Percentiles rank a stretch among this genome's conserved stretches.
phyloP scores from a whole-genome alignment of 768 basidiomycete genomes.

The Clitopilus passeckerianus region DNA sequence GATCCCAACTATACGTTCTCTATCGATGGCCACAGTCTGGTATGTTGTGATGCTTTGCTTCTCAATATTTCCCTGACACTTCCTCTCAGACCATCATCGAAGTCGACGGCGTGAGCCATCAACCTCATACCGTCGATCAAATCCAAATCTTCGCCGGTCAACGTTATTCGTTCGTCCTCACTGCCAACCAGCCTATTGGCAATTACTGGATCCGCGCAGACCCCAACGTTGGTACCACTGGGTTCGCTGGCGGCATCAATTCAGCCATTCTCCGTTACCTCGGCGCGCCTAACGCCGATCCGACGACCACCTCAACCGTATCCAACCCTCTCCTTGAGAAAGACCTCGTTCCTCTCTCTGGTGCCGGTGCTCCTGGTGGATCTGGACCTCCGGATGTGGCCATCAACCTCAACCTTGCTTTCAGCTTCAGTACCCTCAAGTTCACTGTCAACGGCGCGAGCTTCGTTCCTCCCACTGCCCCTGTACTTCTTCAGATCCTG shows the following conservation, averaged over 20 bases:
- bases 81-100: slow-evolving; percentile 28
- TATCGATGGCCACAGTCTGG: slow-evolving; percentile 40
- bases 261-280: slow-evolving; percentile 37
- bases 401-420: slow-evolving; percentile 22
- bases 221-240: slow-evolving; percentile 19
- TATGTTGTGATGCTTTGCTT: slow-evolving; percentile 7
- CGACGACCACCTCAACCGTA: slow-evolving; percentile 24
- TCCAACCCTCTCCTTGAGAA: slow-evolving; percentile 27
- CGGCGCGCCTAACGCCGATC: slow-evolving; percentile 23
- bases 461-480: slow-evolving; percentile 29
- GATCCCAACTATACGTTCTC: slow-evolving; percentile 38
- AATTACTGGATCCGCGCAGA: slow-evolving; percentile 43
- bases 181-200: slow-evolving; percentile 26
- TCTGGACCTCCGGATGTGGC: slow-evolving; percentile 27
- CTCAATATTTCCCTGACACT: no score
- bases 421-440: slow-evolving; percentile 14
- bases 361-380: slow-evolving; percentile 25
- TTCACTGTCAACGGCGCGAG: slow-evolving; percentile 29
- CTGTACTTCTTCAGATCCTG: slow-evolving; percentile 41
- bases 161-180: slow-evolving; percentile 38
- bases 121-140: slow-evolving; percentile 30
- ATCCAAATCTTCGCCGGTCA: slow-evolving; percentile 37
- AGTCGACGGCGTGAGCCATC: slow-evolving; percentile 32
- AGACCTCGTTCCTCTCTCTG: slow-evolving; percentile 25
- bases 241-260: slow-evolving; percentile 30